These are phyloP conservation scores for Prunus campanulata DNA, from an alignment of 306 rosid species.

Conservation along the genomic window DNA sequence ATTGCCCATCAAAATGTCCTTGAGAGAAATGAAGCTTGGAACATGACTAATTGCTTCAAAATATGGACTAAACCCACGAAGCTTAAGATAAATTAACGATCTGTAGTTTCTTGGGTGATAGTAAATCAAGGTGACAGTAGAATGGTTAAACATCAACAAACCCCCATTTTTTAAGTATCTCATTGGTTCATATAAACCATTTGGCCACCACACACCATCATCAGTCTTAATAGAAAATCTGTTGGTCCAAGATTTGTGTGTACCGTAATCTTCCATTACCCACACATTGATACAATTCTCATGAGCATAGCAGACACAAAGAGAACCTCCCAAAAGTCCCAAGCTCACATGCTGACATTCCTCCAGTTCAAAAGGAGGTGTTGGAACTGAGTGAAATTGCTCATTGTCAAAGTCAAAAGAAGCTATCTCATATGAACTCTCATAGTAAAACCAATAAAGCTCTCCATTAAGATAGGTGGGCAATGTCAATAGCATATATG, in stretches of 20 bases:
- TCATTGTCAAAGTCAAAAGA: conserved; percentile 18
- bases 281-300: background rate
- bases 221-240: background rate
- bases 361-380: background rate
- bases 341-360: background rate
- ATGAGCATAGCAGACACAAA: background rate
- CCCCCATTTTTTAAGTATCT: background rate
- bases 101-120: background rate
- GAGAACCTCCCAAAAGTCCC: conserved; percentile 1
- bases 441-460: conserved; percentile 11
- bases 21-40: conserved; percentile 12
- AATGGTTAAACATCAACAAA: background rate
- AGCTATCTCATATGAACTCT: background rate
- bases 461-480: conserved; percentile 16
- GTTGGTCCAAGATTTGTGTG: conserved; percentile 1
- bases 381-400: conserved; percentile 8
- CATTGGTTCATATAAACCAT: conserved; percentile 8
- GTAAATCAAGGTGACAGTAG: background rate
- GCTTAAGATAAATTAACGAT: background rate
- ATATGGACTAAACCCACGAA: background rate
- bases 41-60: background rate
- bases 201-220: background rate
- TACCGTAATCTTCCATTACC: conserved; percentile 1
- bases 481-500: background rate
- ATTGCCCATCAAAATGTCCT: background rate